A percentile compares a stretch with the other conserved stretches of the same genome.
phyloP scores from a whole-genome alignment of 83 land plant genomes.

The Thuja plicata region DNA sequence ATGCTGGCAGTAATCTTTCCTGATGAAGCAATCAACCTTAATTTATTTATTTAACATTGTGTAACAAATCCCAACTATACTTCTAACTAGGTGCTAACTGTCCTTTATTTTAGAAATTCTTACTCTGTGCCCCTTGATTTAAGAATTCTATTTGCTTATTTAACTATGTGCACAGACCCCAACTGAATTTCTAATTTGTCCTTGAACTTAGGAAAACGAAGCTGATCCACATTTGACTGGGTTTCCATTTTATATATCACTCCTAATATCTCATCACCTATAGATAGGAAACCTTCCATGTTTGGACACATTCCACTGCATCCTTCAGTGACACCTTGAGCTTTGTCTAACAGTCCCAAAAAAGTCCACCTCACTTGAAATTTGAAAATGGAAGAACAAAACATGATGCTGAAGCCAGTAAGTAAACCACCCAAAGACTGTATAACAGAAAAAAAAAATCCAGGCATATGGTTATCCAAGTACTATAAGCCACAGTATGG shows the following conservation, averaged over 20 bases:
- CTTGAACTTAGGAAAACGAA: too few species aligned
- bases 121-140: too few species aligned
- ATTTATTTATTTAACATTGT: too few species aligned
- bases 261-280: background rate
- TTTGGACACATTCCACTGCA: background rate
- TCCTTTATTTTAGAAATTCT: too few species aligned
- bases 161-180: too few species aligned
- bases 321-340: background rate
- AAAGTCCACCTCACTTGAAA: background rate
- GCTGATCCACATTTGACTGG: too few species aligned
- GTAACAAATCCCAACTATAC: too few species aligned
- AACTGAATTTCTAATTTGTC: too few species aligned
- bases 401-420: background rate
- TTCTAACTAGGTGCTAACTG: too few species aligned
- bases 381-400: background rate
- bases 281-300: background rate
- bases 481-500: background rate
- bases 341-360: background rate
- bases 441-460: background rate
- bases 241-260: background rate
- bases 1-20: too few species aligned
- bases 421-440: background rate
- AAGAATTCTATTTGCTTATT: too few species aligned
- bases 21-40: too few species aligned
- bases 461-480: background rate